Percentiles rank a stretch among this genome's conserved stretches.
These are phyloP conservation scores for Fomitopsis serialis DNA, from an alignment of 768 basidiomycete genomes.

Conservation along the genomic window DNA sequence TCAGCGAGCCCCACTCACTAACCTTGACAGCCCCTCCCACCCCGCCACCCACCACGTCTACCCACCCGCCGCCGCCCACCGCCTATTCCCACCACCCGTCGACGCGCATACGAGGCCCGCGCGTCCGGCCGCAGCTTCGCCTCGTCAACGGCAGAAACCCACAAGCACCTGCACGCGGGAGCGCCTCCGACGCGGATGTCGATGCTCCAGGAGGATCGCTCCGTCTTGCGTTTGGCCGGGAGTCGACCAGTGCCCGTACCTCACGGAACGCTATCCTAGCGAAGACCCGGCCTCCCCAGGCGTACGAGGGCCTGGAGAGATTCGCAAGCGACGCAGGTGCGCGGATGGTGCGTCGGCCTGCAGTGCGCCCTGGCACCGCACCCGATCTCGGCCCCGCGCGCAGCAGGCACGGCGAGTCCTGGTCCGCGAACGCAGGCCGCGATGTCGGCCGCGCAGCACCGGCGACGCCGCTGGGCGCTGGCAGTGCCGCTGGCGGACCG, in stretches of 20 bases:
- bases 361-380: no score
- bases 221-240: background rate
- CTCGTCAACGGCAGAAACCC: background rate
- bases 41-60: background rate
- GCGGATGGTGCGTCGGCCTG: no score
- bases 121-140: background rate
- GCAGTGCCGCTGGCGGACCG: background rate
- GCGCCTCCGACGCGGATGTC: background rate
- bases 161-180: background rate
- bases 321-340: background rate
- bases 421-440: background rate
- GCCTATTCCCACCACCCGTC: background rate
- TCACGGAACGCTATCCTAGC: background rate
- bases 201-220: background rate
- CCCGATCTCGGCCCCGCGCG: no score
- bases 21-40: background rate
- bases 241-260: background rate
- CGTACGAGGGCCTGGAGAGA: background rate
- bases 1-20: background rate
- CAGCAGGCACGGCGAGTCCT: background rate
- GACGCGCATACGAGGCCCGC: slow-evolving; percentile 2
- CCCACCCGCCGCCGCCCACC: background rate
- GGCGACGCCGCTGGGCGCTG: background rate
- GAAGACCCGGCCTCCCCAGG: background rate
- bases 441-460: background rate